Conservation (phyloP, 2,329 filamentous ascomycete genomes). For the Pseudomassariella vexata region DNA sequence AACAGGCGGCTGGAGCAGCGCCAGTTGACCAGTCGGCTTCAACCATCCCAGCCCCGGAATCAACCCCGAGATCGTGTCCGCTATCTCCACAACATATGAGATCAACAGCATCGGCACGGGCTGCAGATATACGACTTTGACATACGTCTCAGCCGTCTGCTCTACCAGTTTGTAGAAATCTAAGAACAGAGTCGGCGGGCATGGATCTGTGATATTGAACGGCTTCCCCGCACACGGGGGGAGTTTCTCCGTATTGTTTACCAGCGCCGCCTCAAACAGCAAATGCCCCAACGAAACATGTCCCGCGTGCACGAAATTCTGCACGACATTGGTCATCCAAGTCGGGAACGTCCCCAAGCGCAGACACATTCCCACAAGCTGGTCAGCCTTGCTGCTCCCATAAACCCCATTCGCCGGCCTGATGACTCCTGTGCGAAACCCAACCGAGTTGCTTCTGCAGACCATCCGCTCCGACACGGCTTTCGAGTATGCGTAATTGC, state of each 20-base stretch:
- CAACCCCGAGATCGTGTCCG: conserved; percentile 22
- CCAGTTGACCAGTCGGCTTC: conserved; percentile 28
- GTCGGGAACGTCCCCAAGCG: conserved; percentile 29
- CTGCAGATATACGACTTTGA: conserved; percentile 25
- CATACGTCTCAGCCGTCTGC: conserved; percentile 22
- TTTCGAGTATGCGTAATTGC: conserved; percentile 47
- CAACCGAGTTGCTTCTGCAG: conserved; percentile 27
- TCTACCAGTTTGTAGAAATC: conserved; percentile 32
- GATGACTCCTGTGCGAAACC: conserved; percentile 45
- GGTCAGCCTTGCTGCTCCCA: conserved; percentile 38
- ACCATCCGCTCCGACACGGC: conserved; percentile 45
- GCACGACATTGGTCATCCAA: conserved; percentile 38
- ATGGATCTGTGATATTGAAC: conserved; percentile 45
- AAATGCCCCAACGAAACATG: conserved; percentile 51
- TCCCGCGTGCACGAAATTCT: conserved; percentile 43
- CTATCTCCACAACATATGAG: conserved; percentile 31
- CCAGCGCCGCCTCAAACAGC: conserved; percentile 43
- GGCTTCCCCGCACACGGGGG: conserved; percentile 36
- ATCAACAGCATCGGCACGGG: conserved; percentile 31
- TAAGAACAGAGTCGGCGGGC: conserved; percentile 33
- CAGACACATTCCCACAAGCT: conserved; percentile 33
- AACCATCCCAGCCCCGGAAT: conserved; percentile 17
- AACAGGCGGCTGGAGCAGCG: conserved; percentile 33
- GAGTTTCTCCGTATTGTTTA: conserved; percentile 26
- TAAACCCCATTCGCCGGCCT: conserved; percentile 48